Evolutionary conservation across 2,329 filamentous ascomycete genomes (phyloP).

Genomic region (Cladosporium sphaerospermum): DNA sequence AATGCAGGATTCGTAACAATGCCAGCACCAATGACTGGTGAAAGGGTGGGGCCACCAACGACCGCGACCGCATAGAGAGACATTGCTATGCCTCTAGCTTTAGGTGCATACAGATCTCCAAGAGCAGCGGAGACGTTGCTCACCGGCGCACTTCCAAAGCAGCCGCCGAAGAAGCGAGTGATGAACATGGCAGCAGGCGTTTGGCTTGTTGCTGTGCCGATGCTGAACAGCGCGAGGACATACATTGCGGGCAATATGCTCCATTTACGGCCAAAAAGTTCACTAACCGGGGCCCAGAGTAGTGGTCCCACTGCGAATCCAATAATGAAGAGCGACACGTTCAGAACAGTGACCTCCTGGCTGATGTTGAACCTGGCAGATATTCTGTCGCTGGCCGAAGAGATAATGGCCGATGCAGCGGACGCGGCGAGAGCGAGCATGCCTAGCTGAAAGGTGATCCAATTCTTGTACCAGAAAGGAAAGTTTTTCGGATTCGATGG

Average conservation of each 20-base stretch:
- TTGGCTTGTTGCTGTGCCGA: conserved; percentile 34
- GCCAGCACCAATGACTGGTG: conserved; percentile 34
- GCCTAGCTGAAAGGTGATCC: conserved; percentile 44
- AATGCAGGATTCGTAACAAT: conserved; percentile 23
- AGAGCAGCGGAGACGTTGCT: conserved; percentile 37
- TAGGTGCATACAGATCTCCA: conserved; percentile 33
- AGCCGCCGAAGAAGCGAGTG: conserved; percentile 34
- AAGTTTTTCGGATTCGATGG: conserved; percentile 45
- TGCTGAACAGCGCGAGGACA: conserved; percentile 35
- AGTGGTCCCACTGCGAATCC: conserved; percentile 39
- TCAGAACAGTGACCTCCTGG: conserved; percentile 39
- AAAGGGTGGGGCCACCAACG: conserved; percentile 30
- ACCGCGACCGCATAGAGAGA: conserved; percentile 31
- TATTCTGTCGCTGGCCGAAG: conserved; percentile 41
- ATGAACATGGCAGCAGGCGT: conserved; percentile 27
- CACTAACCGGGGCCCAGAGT: conserved; percentile 38
- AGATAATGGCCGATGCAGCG: conserved; percentile 46
- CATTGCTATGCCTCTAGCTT: conserved; percentile 30
- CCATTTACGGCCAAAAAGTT: conserved; percentile 37
- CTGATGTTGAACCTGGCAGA: conserved; percentile 39
- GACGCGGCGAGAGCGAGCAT: conserved; percentile 47
- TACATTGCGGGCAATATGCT: conserved; percentile 36
- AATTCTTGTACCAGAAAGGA: conserved; percentile 38
- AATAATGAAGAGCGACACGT: conserved; percentile 43
- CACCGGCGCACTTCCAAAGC: conserved; percentile 37